phyloP scores from a whole-genome alignment of 768 basidiomycete species.

The Flagelloscypha sp. region DNA sequence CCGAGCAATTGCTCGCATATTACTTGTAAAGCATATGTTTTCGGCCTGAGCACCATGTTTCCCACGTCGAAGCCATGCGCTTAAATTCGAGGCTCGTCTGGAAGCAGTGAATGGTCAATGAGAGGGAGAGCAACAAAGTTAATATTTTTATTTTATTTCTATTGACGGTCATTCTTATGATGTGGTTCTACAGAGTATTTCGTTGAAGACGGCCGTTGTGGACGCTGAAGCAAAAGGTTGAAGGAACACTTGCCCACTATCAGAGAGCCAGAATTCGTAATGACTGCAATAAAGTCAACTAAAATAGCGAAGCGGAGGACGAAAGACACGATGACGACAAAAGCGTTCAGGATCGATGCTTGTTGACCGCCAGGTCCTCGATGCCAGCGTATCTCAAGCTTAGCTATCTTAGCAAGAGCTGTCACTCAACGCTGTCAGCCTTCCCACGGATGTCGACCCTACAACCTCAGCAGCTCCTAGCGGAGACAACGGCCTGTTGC shows the following conservation, averaged over 20 bases:
- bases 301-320: no score
- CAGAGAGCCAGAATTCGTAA: no score
- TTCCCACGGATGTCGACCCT: conserved; percentile 1
- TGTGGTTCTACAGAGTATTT: no score
- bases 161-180: not conserved
- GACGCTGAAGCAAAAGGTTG: no score
- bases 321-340: no score
- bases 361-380: conserved; percentile 1
- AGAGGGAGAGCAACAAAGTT: conserved; percentile 35
- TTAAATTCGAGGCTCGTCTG: conserved; percentile 33
- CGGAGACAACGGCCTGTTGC: conserved; percentile 2
- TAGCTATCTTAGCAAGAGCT: not conserved
- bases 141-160: conserved; percentile 5
- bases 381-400: not conserved
- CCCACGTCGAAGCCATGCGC: conserved; percentile 14
- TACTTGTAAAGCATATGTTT: conserved; percentile 36
- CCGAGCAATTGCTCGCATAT: no score
- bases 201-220: no score
- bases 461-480: no score
- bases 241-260: no score
- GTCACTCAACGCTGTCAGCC: conserved; percentile 1
- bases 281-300: no score
- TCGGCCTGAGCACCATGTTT: conserved; percentile 29
- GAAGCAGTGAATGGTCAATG: conserved; percentile 29
- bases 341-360: no score